Evolutionary conservation across 202 grass and related monocot genomes (phyloP), one percentile per base, ranked within the genome.

Genomic region (Brachypodium distachyon): DNA sequence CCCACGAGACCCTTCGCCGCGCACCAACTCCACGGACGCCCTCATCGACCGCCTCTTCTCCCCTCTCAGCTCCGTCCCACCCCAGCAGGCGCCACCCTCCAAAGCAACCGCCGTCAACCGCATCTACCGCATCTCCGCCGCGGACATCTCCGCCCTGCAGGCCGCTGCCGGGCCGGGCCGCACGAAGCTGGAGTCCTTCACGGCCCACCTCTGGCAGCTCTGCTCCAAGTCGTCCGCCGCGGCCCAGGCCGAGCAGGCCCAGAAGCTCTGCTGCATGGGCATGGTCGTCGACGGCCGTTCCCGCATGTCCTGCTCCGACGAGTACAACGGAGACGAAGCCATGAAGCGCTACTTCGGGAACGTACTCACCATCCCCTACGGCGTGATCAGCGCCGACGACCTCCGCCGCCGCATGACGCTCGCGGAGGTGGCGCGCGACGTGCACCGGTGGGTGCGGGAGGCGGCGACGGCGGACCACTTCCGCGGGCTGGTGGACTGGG

Each of bases 261-360:
- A 90, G 41, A 72, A 32, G 12, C 41, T 71, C 4, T 98, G 96
- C 83, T 83, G 85, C 60, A 90, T 98, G 85, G 91, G 96, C 46
- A 34, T 90, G 28, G 85, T 98, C 32, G 89, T 98, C 28, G 67
- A 98, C 77, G 89, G 87, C 2, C 96, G 96, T 39, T 1, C 61
- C 2, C 96, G 91, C 37, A 33, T 98, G 31, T 42, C 0, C 6
- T 27, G 40, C 0, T n/a, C n/a, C n/a, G n/a, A n/a, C n/a, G n/a
- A n/a, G n/a, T n/a, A n/a, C n/a, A n/a, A n/a, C n/a, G n/a, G n/a
- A n/a, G 37, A 83, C 10, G 83, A 76, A 6, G 63, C 34, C 47
- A 98, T 92, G 91, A 14, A 12, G 8, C 27, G n/a, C 39, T 95
- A 95, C 81, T 91, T 97, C 61, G 91, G 95, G 47, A 97, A 94